Evolutionary conservation across 768 basidiomycete genomes (phyloP).

Genomic region (Leccinum ochraceum): DNA sequence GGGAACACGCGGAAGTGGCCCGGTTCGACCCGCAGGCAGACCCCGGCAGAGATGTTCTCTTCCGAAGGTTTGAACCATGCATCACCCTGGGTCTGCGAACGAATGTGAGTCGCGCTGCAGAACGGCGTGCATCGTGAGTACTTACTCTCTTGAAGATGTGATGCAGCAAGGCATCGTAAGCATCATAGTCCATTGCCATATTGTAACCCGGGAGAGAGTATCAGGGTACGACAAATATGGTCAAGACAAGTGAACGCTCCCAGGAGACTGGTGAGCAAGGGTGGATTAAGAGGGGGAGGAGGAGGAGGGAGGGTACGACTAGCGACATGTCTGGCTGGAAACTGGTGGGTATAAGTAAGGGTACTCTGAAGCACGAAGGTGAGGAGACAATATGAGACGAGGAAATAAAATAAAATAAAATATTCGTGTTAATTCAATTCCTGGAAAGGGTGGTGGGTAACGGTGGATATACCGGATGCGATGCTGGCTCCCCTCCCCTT

Average conservation of each 20-base stretch:
- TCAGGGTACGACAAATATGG: neutral
- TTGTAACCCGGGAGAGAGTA: neutral
- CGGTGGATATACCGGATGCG: constrained; percentile 6
- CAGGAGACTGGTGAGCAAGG: neutral
- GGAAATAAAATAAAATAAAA: neutral
- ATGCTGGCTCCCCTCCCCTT: constrained; percentile 1
- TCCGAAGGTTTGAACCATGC: constrained; percentile 87
- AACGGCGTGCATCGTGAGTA: constrained; percentile 5
- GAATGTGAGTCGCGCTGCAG: neutral
- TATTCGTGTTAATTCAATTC: constrained; percentile 9
- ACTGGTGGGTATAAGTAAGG: constrained; percentile 25
- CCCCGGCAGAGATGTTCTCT: constrained; percentile 78
- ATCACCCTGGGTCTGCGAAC: constrained; percentile 68
- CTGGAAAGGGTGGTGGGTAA: constrained; percentile 1
- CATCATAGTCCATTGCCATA: constrained; percentile 59
- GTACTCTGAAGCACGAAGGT: neutral
- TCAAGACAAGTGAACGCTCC: neutral
- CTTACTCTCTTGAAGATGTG: constrained; percentile 75
- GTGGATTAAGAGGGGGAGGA: neutral
- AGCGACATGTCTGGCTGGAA: neutral
- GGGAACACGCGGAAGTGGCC: constrained; percentile 81
- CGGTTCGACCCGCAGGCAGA: constrained; percentile 69
- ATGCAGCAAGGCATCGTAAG: constrained; percentile 77
- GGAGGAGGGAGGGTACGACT: constrained; percentile 1
- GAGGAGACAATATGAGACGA: neutral